Percentiles rank a stretch among this genome's conserved stretches.
Conservation (phyloP, 108 stramenopile species). For the Epipyxis sp. region DNA sequence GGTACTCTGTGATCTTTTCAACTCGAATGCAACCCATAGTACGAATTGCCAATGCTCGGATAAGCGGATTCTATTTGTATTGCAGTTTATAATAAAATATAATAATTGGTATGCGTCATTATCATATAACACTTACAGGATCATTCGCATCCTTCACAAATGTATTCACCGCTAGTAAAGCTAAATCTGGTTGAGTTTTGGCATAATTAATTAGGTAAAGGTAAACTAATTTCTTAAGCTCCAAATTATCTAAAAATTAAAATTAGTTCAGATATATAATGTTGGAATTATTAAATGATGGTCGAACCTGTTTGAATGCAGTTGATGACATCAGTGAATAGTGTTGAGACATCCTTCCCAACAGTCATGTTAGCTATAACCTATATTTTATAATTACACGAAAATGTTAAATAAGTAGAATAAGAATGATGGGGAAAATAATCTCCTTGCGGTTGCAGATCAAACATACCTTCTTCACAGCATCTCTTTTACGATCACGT, state of each 20-base stretch:
- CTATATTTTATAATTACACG: slow-evolving; percentile 6
- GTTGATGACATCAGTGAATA: slow-evolving; percentile 97
- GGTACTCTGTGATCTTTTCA: slow-evolving; percentile 96
- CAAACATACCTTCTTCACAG: slow-evolving; percentile 89
- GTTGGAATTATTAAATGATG: neutral
- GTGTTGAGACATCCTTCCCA: slow-evolving; percentile 94
- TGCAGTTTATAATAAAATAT: neutral
- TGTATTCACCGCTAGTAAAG: slow-evolving; percentile 97
- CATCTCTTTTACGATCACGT: slow-evolving; percentile 87
- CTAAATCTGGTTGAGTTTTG: slow-evolving; percentile 95
- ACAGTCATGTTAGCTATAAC: slow-evolving; percentile 98
- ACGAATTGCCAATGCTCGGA: slow-evolving; percentile 95
- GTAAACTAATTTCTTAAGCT: slow-evolving; percentile 97
- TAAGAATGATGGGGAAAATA: neutral
- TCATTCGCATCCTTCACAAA: slow-evolving; percentile 74
- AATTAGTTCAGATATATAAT: neutral
- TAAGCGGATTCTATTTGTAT: slow-evolving; percentile 75
- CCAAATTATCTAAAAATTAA: slow-evolving; percentile 72
- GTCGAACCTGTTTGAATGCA: slow-evolving; percentile 91
- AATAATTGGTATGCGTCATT: neutral
- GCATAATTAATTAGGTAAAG: slow-evolving; percentile 99
- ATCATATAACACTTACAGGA: slow-evolving; percentile 13
- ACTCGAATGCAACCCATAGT: slow-evolving; percentile 99
- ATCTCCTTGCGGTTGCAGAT: too few relatives aligned
- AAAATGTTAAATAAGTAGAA: neutral